These are phyloP conservation scores for Lepidium campestre DNA, from an alignment of 441 rosid species.

Conservation along the genomic window DNA sequence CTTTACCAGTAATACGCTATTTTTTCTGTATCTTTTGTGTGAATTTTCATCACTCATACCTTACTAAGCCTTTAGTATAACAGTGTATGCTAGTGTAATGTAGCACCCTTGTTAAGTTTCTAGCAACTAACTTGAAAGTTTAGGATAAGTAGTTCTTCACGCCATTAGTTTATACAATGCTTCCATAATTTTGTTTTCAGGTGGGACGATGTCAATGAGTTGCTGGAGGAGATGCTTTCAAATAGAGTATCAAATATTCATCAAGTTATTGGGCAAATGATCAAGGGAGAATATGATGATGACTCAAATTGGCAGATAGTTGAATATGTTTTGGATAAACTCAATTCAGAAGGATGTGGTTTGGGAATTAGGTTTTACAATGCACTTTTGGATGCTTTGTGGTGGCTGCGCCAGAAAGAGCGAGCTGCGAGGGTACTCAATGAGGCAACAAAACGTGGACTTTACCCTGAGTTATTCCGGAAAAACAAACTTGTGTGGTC, in stretches of 20 bases:
- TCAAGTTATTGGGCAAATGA: slow-evolving; percentile 89
- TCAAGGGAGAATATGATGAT: slow-evolving; percentile 84
- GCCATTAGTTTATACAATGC: background rate
- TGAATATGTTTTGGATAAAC: slow-evolving; percentile 82
- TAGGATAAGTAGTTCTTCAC: background rate
- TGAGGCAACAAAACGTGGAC: slow-evolving; percentile 80
- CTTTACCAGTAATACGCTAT: slow-evolving; percentile 13
- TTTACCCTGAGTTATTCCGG: slow-evolving; percentile 85
- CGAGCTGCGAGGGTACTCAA: slow-evolving; percentile 80
- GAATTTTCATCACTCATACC: background rate
- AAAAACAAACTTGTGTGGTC: slow-evolving; percentile 83
- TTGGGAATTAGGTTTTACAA: slow-evolving; percentile 89
- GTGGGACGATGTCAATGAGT: slow-evolving; percentile 71
- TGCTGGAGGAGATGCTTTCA: slow-evolving; percentile 77
- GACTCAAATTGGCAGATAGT: slow-evolving; percentile 92
- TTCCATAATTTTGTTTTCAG: slow-evolving; percentile 33
- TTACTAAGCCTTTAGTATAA: background rate
- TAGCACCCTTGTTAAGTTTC: background rate
- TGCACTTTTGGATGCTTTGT: slow-evolving; percentile 85
- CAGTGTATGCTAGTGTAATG: background rate
- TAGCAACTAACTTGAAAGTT: slow-evolving; percentile 7
- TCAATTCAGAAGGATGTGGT: slow-evolving; percentile 83
- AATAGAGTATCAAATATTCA: slow-evolving; percentile 73
- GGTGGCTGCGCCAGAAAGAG: slow-evolving; percentile 93
- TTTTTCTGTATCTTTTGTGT: slow-evolving; percentile 1